phyloP scores from a whole-genome alignment of 2,329 filamentous ascomycete genomes.

The Aspergillus sp. region DNA sequence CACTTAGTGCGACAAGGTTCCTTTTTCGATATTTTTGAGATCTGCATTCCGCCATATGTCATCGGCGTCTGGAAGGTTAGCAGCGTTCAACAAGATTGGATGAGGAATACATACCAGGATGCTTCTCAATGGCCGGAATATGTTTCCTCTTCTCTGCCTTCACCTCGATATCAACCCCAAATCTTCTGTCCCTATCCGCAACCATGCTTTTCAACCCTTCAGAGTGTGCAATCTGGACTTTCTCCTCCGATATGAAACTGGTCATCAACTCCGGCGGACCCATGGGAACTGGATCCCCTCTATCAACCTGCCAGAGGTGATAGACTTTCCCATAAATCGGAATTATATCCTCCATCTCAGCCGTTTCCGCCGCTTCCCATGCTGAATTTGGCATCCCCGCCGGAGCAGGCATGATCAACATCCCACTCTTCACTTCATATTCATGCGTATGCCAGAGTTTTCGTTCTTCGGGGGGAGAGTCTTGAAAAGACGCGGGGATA shows the following conservation, averaged over 20 bases:
- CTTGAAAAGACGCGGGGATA: constrained; percentile 64
- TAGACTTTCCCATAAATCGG: constrained; percentile 77
- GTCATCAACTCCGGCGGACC: constrained; percentile 61
- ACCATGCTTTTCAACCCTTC: constrained; percentile 34
- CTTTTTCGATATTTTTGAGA: no score
- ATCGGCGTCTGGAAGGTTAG: constrained; percentile 27
- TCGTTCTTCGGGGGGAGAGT: constrained; percentile 64
- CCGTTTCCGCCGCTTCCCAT: constrained; percentile 73
- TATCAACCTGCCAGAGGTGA: constrained; percentile 82
- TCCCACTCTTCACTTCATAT: constrained; percentile 41
- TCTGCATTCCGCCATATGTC: constrained; percentile 17
- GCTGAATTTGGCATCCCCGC: constrained; percentile 45
- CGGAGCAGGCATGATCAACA: constrained; percentile 39
- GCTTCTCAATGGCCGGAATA: constrained; percentile 35
- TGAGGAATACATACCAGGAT: constrained; percentile 26
- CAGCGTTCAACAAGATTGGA: constrained; percentile 1
- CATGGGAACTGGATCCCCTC: constrained; percentile 60
- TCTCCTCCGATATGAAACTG: constrained; percentile 43
- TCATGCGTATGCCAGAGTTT: constrained; percentile 74
- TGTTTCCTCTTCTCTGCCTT: constrained; percentile 52
- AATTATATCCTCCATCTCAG: constrained; percentile 74
- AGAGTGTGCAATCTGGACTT: constrained; percentile 16
- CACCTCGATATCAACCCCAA: constrained; percentile 46
- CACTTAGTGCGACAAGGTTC: no score
- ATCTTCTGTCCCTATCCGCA: constrained; percentile 50